Evolutionary conservation across 306 rosid genomes (phyloP), one percentile per base, ranked within the genome.

Genomic region (Fragaria vesca): DNA sequence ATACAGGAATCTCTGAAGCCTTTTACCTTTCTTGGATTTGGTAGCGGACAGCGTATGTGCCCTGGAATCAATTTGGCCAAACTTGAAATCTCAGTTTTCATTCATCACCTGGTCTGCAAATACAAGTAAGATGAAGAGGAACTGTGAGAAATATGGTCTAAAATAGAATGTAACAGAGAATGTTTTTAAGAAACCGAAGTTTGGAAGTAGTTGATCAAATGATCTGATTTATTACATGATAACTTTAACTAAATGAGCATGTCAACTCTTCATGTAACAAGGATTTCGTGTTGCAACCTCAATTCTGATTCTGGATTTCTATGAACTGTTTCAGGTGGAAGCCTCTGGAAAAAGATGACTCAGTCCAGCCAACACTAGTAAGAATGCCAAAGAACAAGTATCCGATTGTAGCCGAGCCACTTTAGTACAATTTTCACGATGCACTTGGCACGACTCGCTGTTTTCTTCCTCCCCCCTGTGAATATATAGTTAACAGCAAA

Each of bases 11-110:
- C 78, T 8, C 70, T 93, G 28, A 93, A 69, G 85, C 89, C 98
- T 43, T 91, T 81, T 80, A 88, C 84, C 79, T 93, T 82, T 87
- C 93, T 93, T 47, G 97, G 97, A 80, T 93, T 93, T 84, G 95
- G 98, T 30, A 93, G 80, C 73, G 93, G 98, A 72, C 98, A 92
- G 28, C 89, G 97, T 42, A 93, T 93, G 98, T 93, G 98, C 78
- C 97, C 95, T 3, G 97, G 98, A 79, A 91, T 91, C 84, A 91
- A 91, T 86, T 84, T 91, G 85, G 97, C 97, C 30, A 93, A 93
- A 82, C 78, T 93, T 50, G 95, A 93, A 81, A 88, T 93, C 40
- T 93, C 87, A 38, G 83, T 91, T 73, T 93, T 93, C 77, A 90
- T 91, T 32, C 98, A 91, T 82, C 90, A 89, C 78, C 89, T 93